Base-by-base conservation (phyloP, 768 basidiomycete genomes). In the Boletus huronensis region DNA sequence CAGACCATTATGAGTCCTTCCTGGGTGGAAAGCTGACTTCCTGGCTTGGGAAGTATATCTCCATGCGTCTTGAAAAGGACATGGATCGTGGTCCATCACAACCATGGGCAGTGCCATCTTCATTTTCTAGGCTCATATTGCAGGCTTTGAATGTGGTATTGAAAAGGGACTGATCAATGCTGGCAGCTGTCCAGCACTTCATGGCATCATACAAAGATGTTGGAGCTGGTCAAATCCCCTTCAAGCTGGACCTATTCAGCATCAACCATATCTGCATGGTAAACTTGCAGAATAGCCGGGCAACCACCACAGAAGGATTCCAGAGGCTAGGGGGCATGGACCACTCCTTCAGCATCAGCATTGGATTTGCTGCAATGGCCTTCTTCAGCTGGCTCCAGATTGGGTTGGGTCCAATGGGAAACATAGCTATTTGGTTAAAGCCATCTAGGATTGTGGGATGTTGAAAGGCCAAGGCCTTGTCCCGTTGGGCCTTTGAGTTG, bases 21-120 rank as follows among this genome's bases (percentile, higher is more conserved):
- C 39, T 21, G 0, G 11, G n/a, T 11, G 19, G 10, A 3, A 1
- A 6, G 0, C 9, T 11, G 3, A 6, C 0, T 2, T 39, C n/a
- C 5, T 9, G n/a, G 9, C 19, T 39, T 39, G 38, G 38, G 11
- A 39, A 39, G 4, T 19, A 39, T 0, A 19, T 19, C 9, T 13
- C 5, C 19, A 21, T 40, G 10, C 5, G 13, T 23, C 39, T 3
- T 3, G 21, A 2, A 40, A 40, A 40, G 0, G 21, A 40, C 21
- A 21, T 40, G 4, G 39, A 21, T 1, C 10, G 10, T 21, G 39
- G 39, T 0, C 39, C 39, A 40, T 40, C 19, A 21, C 11, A 40
- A 5, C 21, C 39, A 11, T 40, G 19, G 2, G 13, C 39, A 21
- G 21, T 19, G 2, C 19, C 19, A 6, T 40, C n/a, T 6, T 6